Evolutionary conservation across 2,329 filamentous ascomycete species (phyloP), one percentile per base, ranked within the genome.

Genomic region (Ophiosphaerella korrae): DNA sequence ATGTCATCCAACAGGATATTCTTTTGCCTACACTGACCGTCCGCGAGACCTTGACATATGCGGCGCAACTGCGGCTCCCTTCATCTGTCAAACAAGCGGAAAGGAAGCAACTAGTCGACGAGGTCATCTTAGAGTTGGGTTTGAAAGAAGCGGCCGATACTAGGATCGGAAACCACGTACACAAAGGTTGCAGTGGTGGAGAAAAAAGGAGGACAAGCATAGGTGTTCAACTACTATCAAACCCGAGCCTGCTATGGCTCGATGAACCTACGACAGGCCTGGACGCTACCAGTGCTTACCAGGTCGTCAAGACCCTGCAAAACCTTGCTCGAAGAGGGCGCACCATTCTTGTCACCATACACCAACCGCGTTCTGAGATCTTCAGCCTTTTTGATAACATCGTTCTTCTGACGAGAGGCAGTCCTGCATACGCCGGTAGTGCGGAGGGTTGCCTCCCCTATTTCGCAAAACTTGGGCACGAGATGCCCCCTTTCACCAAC

Each of bases 231-330:
- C 78, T 92, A 48, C 77, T 92, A n/a, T 85, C 87, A 4, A 92
- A 92, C 65, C 89, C 89, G 1, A 90, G 87, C 5, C 82, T 92
- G 1, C 74, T 92, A 6, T 92, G 90, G 68, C 80, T 91, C 18
- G 89, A 93, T 63, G 89, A 92, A 62, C 88, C 89, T 0, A 92
- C 89, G 0, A 92, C 88, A 1, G 88, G 88, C 0, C 78, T 92
- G 7, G 89, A 92, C 73, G 88, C 88, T 0, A 90, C 88, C 1
- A 90, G 86, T 64, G 89, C 89, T 0, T 90, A 85, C 60, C 88
- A 91, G 58, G 80, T 92, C 0, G 79, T 92, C 0, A 79, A 84
- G 29, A 91, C 88, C 0, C 72, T 92, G 7, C 90, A 90, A 64
- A 78, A 75, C 7, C 77, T 92, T 2, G 86, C 88, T 0, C 77